Evolutionary conservation across 805 yeast species (phyloP), one percentile per base, ranked within the genome.

Genomic region (Candida boleticola): DNA sequence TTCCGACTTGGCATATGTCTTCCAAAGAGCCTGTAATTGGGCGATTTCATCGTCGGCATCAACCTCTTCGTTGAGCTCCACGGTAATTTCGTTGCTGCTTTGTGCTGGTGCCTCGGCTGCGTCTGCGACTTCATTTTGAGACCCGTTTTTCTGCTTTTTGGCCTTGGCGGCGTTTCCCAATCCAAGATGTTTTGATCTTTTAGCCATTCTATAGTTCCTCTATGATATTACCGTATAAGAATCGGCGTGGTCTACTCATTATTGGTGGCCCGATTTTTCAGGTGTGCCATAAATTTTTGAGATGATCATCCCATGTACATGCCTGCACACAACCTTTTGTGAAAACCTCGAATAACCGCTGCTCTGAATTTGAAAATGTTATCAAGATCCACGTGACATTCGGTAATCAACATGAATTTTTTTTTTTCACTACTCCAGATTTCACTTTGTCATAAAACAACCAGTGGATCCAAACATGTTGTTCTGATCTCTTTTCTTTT

Each of bases 31-130:
- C 44, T 64, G 67, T 45, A 90, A 63, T 59, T 89, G 96, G 5
- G 80, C 80, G n/a, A 87, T 54, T 52, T 87, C 93, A 57, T 89
- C 89, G 46, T 85, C 83, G 4, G 85, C 80, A 54, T 85, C 89
- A 1, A 75, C 83, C 30, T 77, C 83, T 29, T 80, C 87, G 11
- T 74, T 80, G 18, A 90, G 60, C 54, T 85, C 92, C 29, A 90
- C 82, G 3, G 73, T 66, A 34, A 69, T 48, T 37, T 60, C 65
- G 40, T 63, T 59, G 36, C 41, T 38, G n/a, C n/a, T n/a, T n/a
- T n/a, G n/a, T n/a, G n/a, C n/a, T 9, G 47, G 47, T 27, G 27
- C 36, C 14, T 37, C 37, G 16, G 50, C 41, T 9, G 44, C 50
- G 14, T 25, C 33, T 1, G 33, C 62, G 5, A 31, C 20, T 18